These are phyloP conservation scores for Kazachstania psychrophila DNA, from an alignment of 805 yeast species.

Conservation along the genomic window DNA sequence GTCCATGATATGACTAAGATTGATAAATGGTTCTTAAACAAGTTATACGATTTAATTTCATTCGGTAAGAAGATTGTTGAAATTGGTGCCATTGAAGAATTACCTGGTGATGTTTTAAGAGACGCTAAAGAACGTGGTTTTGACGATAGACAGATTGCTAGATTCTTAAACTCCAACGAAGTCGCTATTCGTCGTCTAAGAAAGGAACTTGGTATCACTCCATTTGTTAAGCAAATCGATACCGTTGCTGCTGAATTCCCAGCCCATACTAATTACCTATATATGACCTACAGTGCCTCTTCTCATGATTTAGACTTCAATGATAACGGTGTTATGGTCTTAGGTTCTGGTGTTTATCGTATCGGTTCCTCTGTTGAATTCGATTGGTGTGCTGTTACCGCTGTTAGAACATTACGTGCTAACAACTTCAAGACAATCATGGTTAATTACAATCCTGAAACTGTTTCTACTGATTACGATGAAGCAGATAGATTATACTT, in stretches of 20 bases:
- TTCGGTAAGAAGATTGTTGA: conserved; percentile 57
- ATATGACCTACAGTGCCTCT: conserved; percentile 90
- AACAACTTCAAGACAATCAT: conserved; percentile 84
- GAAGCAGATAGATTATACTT: conserved; percentile 96
- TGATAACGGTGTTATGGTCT: conserved; percentile 89
- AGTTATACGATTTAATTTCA: conserved; percentile 63
- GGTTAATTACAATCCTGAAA: conserved; percentile 97
- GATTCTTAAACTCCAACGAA: conserved; percentile 80
- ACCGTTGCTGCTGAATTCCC: conserved; percentile 99
- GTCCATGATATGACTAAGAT: conserved; percentile 86
- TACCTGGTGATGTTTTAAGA: conserved; percentile 55
- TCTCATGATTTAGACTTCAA: conserved; percentile 78
- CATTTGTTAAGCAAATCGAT: conserved; percentile 94
- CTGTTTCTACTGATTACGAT: conserved; percentile 97
- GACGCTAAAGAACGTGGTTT: conserved; percentile 95
- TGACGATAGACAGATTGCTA: conserved; percentile 93
- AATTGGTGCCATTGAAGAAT: conserved; percentile 43
- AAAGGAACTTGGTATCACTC: conserved; percentile 76
- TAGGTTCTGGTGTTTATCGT: conserved; percentile 97
- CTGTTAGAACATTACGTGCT: conserved; percentile 86
- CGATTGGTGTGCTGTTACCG: conserved; percentile 99
- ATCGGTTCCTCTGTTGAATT: conserved; percentile 98
- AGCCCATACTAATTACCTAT: conserved; percentile 86
- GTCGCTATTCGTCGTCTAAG: conserved; percentile 85
- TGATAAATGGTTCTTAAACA: conserved; percentile 94